A percentile compares a stretch with the other conserved stretches of the same genome.
These are phyloP conservation scores for Trifolium subterraneum DNA, from an alignment of 306 rosid species.

Conservation along the genomic window DNA sequence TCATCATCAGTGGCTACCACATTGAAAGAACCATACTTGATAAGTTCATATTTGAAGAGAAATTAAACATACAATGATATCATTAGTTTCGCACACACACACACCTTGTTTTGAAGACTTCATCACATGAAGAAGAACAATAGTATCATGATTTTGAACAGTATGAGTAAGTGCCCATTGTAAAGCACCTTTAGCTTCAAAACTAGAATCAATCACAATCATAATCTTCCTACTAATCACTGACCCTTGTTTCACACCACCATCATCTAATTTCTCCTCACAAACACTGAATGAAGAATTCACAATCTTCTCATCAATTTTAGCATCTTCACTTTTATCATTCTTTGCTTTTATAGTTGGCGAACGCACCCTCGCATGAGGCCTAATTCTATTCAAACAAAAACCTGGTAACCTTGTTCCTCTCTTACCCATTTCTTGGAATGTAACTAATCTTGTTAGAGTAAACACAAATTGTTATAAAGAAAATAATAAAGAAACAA, in stretches of 20 bases:
- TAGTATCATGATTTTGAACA: conserved; percentile 73
- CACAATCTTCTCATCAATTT: conserved; percentile 45
- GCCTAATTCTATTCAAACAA: conserved; percentile 86
- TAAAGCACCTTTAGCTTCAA: conserved; percentile 81
- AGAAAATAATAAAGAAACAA: conserved; percentile 35
- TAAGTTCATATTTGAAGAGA: conserved; percentile 18
- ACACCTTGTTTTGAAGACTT: conserved; percentile 83
- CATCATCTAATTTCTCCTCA: conserved; percentile 49
- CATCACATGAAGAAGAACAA: conserved; percentile 76
- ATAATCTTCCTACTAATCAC: conserved; percentile 70
- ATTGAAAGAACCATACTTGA: conserved; percentile 2
- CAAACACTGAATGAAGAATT: conserved; percentile 24
- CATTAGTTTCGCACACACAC: conserved; percentile 6
- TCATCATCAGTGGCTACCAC: conserved; percentile 57
- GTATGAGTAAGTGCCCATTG: conserved; percentile 96
- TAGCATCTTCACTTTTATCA: conserved; percentile 35
- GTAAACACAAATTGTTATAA: conserved; percentile 48
- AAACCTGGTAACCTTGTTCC: conserved; percentile 74
- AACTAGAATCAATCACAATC: conserved; percentile 92
- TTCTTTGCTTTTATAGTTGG: conserved; percentile 66
- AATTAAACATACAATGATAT: conserved; percentile 1
- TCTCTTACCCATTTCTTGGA: conserved; percentile 74
- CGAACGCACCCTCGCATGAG: conserved; percentile 80
- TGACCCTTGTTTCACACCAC: conserved; percentile 46
- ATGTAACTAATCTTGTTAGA: conserved; percentile 14